A percentile compares a stretch with the other conserved stretches of the same genome.
These are phyloP conservation scores for Erythrophleum fordii DNA, from an alignment of 306 rosid species.

Conservation along the genomic window DNA sequence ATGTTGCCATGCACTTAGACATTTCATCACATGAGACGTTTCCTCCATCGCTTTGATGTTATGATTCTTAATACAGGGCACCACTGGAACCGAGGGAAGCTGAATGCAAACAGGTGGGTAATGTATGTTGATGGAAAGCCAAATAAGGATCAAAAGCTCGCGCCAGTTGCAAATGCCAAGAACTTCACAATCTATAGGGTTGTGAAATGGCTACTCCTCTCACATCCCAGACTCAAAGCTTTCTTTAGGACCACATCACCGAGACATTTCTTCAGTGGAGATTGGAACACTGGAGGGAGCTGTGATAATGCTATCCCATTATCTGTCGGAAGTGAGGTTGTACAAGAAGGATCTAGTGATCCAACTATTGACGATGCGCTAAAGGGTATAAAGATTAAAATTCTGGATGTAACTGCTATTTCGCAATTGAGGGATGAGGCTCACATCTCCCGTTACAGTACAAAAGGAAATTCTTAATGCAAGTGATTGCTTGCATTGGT, in stretches of 20 bases:
- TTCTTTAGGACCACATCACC: slow-evolving; percentile 20
- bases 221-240: slow-evolving; percentile 7
- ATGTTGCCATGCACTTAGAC: slow-evolving; percentile 16
- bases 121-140: slow-evolving; percentile 16
- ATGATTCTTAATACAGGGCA: slow-evolving; percentile 9
- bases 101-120: slow-evolving; percentile 13
- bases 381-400: slow-evolving; percentile 3
- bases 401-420: slow-evolving; percentile 14
- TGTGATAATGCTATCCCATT: not conserved
- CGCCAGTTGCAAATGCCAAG: not conserved
- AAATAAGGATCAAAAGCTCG: not conserved
- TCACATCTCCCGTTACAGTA: not conserved
- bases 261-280: slow-evolving; percentile 13
- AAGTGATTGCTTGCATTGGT: slow-evolving; percentile 23
- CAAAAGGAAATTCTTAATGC: not conserved
- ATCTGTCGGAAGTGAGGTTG: slow-evolving; percentile 16
- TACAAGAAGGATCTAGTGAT: slow-evolving; percentile 9
- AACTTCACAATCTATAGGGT: not conserved
- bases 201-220: slow-evolving; percentile 5
- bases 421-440: slow-evolving; percentile 26
- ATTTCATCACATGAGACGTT: slow-evolving; percentile 7
- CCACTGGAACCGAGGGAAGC: slow-evolving; percentile 19
- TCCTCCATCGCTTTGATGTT: slow-evolving; percentile 7
- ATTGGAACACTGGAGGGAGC: slow-evolving; percentile 27
- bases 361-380: not conserved